These are phyloP conservation scores for Strobilomyces echinocephalus DNA, from an alignment of 768 basidiomycete species.

Conservation along the genomic window DNA sequence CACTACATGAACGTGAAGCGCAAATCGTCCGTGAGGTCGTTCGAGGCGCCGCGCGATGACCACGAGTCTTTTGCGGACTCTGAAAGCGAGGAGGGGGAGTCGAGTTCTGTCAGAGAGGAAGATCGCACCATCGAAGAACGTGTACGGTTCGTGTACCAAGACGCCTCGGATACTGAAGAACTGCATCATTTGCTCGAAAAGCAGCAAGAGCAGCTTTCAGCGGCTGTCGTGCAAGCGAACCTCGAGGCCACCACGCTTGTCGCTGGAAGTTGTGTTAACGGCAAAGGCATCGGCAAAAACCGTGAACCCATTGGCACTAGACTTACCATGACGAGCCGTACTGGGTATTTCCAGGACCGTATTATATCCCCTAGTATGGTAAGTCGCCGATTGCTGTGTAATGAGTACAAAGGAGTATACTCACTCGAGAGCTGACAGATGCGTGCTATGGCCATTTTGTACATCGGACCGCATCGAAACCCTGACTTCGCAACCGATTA, in stretches of 20 bases:
- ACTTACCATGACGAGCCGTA: constrained; percentile 92
- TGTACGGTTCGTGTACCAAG: constrained; percentile 53
- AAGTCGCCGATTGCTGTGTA: constrained; percentile 28
- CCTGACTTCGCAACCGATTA: constrained; percentile 96
- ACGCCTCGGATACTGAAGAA: constrained; percentile 13
- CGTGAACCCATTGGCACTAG: constrained; percentile 75
- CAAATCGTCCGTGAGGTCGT: constrained; percentile 26
- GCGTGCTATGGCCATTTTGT: constrained; percentile 98
- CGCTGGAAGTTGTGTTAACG: constrained; percentile 27
- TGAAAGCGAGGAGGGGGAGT: constrained; percentile 48
- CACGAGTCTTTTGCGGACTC: constrained; percentile 50
- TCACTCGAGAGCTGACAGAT: constrained; percentile 58
- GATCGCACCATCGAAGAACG: constrained; percentile 74
- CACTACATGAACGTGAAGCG: constrained; percentile 25
- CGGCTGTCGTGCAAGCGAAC: constrained; percentile 49
- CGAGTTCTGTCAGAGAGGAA: constrained; percentile 51
- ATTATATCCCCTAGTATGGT: constrained; percentile 97
- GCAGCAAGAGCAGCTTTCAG: constrained; percentile 48
- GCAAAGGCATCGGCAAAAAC: constrained; percentile 30
- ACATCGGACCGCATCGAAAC: constrained; percentile 89
- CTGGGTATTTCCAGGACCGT: constrained; percentile 89
- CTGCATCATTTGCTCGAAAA: constrained; percentile 34
- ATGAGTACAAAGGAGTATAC: neutral
- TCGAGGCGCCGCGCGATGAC: constrained; percentile 34
- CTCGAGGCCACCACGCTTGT: constrained; percentile 38